These are phyloP conservation scores for Penicillium hesseltinei DNA, from an alignment of 2,329 filamentous ascomycete species.

Conservation along the genomic window DNA sequence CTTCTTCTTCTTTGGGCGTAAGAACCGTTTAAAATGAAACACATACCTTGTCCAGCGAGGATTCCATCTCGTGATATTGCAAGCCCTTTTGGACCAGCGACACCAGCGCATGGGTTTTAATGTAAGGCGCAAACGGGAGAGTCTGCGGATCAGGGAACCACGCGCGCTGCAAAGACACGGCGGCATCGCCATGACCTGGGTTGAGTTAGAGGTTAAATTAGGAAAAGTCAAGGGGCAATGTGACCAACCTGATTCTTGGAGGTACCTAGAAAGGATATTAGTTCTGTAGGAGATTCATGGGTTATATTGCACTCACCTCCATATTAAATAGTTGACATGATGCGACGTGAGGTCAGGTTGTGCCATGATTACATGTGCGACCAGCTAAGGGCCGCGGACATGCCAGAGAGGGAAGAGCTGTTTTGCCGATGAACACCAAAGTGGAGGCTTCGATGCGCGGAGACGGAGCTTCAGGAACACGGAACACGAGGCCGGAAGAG, in stretches of 20 bases:
- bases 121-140: slow-evolving; percentile 60
- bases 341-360: slow-evolving; percentile 48
- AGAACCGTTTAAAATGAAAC: not conserved
- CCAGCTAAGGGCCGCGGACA: slow-evolving; percentile 26
- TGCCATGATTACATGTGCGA: slow-evolving; percentile 47
- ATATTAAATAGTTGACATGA: slow-evolving; percentile 68
- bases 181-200: slow-evolving; percentile 58
- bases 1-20: not conserved
- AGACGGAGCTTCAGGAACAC: slow-evolving; percentile 8
- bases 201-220: slow-evolving; percentile 19
- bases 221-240: slow-evolving; percentile 2
- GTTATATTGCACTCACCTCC: slow-evolving; percentile 52
- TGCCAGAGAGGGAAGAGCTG: slow-evolving; percentile 34
- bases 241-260: slow-evolving; percentile 55
- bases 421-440: slow-evolving; percentile 28
- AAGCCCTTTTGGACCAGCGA: slow-evolving; percentile 64
- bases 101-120: slow-evolving; percentile 59
- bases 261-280: slow-evolving; percentile 40
- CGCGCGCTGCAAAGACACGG: slow-evolving; percentile 59
- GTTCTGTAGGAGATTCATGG: slow-evolving; percentile 15
- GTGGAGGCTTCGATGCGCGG: slow-evolving; percentile 13
- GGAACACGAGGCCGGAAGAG: slow-evolving; percentile 10
- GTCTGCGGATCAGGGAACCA: slow-evolving; percentile 62
- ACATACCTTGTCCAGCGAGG: slow-evolving; percentile 50
- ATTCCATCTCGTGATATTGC: slow-evolving; percentile 52